Evolutionary conservation across 2,329 filamentous ascomycete species (phyloP), one percentile per base, ranked within the genome.

Genomic region (Thermothelomyces thermophilus): DNA sequence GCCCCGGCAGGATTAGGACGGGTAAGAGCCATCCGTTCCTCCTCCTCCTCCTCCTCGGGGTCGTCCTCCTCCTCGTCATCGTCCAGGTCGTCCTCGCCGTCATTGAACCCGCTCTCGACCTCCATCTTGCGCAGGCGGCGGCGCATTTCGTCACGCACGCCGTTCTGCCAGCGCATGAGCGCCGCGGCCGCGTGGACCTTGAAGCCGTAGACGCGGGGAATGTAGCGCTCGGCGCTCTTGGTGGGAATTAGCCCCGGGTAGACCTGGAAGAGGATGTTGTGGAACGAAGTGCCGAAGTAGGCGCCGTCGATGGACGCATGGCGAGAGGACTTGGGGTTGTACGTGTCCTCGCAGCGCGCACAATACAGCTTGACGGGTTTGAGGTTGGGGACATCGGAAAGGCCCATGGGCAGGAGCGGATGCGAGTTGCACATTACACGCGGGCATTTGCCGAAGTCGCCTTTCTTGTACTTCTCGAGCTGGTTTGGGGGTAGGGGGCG

Each of bases 401-500:
- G 86, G 56, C 93, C 93, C 82, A 96, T 94, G 40, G 93, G 93
- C 24, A 98, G 81, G 34, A 98, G 82, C 6, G 90, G 90, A 66
- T 98, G 90, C 10, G 86, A 87, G 63, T 94, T 84, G 73, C 93
- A 98, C 75, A 94, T 84, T 54, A 98, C 93, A 62, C 93, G 88
- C 5, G 93, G 93, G 66, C 93, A 98, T 74, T 96, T 97, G 59
- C 93, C 93, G 65, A 98, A 98, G 66, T 97, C 91, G 60, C 84
- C 87, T 67, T 95, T 95, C 66, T 98, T 98, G 71, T 95, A 98
- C 70, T 98, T 98, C 60, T 98, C 93, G 55, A 97, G 85, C 91
- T 97, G 31, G 31, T n/a, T n/a, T 16, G 28, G 5, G 16, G n/a
- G 17, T 10, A 14, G 14, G 28, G 6, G 24, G 19, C 7, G 22